Conservation (phyloP, 352 stramenopile species). For the Phytopythium kandeliae region DNA sequence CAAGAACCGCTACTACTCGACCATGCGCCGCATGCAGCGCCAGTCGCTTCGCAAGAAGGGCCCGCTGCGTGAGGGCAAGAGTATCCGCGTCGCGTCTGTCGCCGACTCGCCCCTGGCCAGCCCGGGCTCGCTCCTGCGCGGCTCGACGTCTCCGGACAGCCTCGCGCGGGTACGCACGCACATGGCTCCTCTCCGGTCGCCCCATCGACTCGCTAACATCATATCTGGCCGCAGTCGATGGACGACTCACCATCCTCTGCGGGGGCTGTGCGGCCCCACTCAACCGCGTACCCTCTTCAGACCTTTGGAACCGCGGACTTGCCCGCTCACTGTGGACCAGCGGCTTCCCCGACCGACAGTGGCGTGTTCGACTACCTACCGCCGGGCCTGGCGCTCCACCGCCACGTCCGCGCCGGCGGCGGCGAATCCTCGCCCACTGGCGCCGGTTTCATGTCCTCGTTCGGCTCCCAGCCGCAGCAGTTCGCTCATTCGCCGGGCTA, state of each 20-base stretch:
- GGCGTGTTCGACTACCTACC: constrained; percentile 39
- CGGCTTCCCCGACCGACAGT: background rate
- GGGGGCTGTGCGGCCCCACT: constrained; percentile 2
- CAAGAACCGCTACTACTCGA: constrained; percentile 92
- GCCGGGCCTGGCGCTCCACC: constrained; percentile 29
- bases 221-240: background rate
- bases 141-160: constrained; percentile 12
- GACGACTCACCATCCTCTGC: background rate
- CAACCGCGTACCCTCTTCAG: constrained; percentile 28
- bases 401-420: constrained; percentile 10
- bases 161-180: constrained; percentile 27
- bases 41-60: constrained; percentile 87
- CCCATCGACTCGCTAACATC: no score
- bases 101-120: constrained; percentile 27
- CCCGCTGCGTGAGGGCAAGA: constrained; percentile 72
- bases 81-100: constrained; percentile 63
- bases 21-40: constrained; percentile 84
- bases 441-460: constrained; percentile 28
- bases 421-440: constrained; percentile 4
- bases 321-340: background rate
- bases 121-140: constrained; percentile 8
- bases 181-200: no score
- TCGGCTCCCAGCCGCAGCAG: constrained; percentile 17
- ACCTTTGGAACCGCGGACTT: constrained; percentile 10
- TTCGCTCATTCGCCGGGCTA: constrained; percentile 12